These are phyloP conservation scores for Venustampulla echinocandica DNA, from an alignment of 495 filamentous ascomycete species.

Conservation along the genomic window DNA sequence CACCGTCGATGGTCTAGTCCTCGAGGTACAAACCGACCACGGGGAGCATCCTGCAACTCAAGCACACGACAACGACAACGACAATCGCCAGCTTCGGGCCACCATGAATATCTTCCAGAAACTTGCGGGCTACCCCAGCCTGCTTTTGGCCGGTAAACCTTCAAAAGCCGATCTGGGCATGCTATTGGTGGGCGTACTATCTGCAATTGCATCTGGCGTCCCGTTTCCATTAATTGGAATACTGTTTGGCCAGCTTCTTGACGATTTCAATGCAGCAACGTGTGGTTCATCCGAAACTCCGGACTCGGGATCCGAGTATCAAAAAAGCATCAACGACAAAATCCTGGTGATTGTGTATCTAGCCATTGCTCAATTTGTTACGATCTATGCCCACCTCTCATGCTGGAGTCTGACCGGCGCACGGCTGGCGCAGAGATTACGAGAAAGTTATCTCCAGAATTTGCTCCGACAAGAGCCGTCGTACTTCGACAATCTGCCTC, in stretches of 20 bases:
- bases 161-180: not conserved
- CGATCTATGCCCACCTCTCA: slow-evolving; percentile 45
- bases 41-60: too few species aligned
- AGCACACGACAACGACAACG: too few species aligned
- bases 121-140: slow-evolving; percentile 1
- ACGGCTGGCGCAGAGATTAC: slow-evolving; percentile 52
- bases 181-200: slow-evolving; percentile 32
- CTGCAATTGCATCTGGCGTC: slow-evolving; percentile 53
- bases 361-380: slow-evolving; percentile 50
- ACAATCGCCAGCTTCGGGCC: too few species aligned
- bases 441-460: slow-evolving; percentile 47
- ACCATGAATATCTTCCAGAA: too few species aligned
- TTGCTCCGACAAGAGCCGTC: slow-evolving; percentile 53
- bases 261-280: slow-evolving; percentile 40
- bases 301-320: slow-evolving; percentile 26
- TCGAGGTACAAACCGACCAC: too few species aligned
- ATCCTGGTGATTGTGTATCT: slow-evolving; percentile 55
- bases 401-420: slow-evolving; percentile 56
- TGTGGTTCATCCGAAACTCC: not conserved
- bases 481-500: slow-evolving; percentile 49
- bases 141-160: slow-evolving; percentile 3
- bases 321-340: slow-evolving; percentile 27
- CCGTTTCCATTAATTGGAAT: slow-evolving; percentile 61
- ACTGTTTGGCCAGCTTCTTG: slow-evolving; percentile 57
- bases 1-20: too few species aligned